These are phyloP conservation scores for Aspergillus sp. DNA, from an alignment of 2,329 filamentous ascomycete species.

Conservation along the genomic window DNA sequence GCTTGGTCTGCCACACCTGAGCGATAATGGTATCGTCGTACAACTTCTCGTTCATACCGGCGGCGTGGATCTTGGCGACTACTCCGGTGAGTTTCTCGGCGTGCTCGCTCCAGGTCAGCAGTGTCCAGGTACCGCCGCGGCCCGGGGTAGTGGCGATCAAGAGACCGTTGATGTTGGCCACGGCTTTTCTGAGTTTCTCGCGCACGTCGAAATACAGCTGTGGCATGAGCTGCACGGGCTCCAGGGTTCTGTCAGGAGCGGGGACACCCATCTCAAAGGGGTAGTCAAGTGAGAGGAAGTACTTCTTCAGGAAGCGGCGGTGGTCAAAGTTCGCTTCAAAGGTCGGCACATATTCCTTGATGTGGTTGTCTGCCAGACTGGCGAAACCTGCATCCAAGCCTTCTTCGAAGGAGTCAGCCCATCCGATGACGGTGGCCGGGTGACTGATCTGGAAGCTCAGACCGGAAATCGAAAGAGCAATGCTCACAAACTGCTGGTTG, in stretches of 20 bases:
- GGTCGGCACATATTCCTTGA: not conserved
- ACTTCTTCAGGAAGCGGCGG: not conserved
- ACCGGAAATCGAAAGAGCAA: not conserved
- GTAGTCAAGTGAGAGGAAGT: not conserved
- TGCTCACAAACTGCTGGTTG: not conserved
- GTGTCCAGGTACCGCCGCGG: no score
- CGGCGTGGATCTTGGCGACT: no score
- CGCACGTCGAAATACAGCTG: no score
- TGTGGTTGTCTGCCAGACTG: not conserved
- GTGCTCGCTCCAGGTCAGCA: no score
- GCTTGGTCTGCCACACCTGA: no score
- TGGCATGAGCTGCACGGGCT: not conserved
- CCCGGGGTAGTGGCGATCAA: no score
- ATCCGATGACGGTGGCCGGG: not conserved
- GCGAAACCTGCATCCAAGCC: not conserved
- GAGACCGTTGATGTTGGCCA: no score
- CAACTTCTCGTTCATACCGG: no score
- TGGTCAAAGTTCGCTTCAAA: not conserved
- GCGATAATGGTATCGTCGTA: no score
- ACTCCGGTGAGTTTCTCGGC: no score
- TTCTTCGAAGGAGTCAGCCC: not conserved
- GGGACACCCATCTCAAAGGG: not conserved
- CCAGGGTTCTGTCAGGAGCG: not conserved
- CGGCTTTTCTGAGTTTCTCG: no score
- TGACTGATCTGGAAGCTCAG: no score